Percentiles rank a stretch among this genome's conserved stretches.
These are phyloP conservation scores for Fusarium metavorans DNA, from an alignment of 2,329 filamentous ascomycete genomes.

Conservation along the genomic window DNA sequence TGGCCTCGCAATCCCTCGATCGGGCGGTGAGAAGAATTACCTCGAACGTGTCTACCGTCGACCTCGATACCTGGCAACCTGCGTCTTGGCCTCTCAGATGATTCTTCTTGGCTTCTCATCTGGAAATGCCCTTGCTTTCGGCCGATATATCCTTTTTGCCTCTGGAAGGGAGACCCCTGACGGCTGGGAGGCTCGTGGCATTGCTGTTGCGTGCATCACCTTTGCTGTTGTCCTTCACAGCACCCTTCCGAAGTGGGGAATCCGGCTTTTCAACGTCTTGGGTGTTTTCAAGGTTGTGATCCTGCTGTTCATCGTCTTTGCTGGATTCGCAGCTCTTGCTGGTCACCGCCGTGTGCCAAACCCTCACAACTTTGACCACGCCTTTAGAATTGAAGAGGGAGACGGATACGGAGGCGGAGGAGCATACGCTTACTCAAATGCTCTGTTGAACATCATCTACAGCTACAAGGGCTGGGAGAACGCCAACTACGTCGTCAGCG, in stretches of 20 bases:
- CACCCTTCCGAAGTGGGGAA: slow-evolving; percentile 66
- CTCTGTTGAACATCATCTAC: slow-evolving; percentile 69
- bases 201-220: slow-evolving; percentile 65
- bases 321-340: slow-evolving; percentile 68
- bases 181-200: slow-evolving; percentile 68
- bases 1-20: slow-evolving; percentile 70
- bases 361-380: slow-evolving; percentile 69
- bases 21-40: slow-evolving; percentile 75
- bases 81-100: slow-evolving; percentile 71
- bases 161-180: slow-evolving; percentile 60
- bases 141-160: slow-evolving; percentile 68
- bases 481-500: slow-evolving; percentile 71
- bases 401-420: slow-evolving; percentile 61
- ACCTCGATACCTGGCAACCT: slow-evolving; percentile 70
- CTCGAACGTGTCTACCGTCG: slow-evolving; percentile 71
- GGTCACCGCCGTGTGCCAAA: slow-evolving; percentile 61
- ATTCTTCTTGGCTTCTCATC: slow-evolving; percentile 71
- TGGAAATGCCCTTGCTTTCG: slow-evolving; percentile 69
- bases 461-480: slow-evolving; percentile 75
- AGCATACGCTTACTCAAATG: slow-evolving; percentile 67
- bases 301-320: slow-evolving; percentile 70
- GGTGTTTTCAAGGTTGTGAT: slow-evolving; percentile 71
- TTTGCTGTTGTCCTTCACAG: slow-evolving; percentile 67
- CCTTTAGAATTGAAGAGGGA: slow-evolving; percentile 60
- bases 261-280: slow-evolving; percentile 69